Evolutionary conservation across 129 eudicot genomes (phyloP).

Genomic region (Logfia minima): DNA sequence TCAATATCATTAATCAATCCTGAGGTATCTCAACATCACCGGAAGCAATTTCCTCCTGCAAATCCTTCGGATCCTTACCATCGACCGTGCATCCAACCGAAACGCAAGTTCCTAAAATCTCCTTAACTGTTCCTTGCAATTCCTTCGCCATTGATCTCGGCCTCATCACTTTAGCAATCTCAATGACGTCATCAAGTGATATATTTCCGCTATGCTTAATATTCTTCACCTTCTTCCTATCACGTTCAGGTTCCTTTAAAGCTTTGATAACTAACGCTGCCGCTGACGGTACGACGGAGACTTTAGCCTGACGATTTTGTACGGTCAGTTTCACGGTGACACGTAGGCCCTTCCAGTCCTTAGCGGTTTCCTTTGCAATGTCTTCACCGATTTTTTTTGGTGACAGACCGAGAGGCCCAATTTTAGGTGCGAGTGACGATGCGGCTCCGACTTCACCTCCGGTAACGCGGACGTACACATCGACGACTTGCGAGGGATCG

Average conservation of each 20-base stretch:
- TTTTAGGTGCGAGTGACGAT: conserved; percentile 44
- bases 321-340: conserved; percentile 47
- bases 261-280: conserved; percentile 46
- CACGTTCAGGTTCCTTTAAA: conserved; percentile 44
- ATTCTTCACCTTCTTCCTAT: conserved; percentile 46
- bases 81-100: conserved; percentile 46
- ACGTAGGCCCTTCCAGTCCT: conserved; percentile 45
- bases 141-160: conserved; percentile 47
- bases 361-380: conserved; percentile 48
- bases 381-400: conserved; percentile 53
- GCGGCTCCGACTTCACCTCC: conserved; percentile 56
- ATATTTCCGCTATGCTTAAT: conserved; percentile 41
- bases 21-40: conserved; percentile 43
- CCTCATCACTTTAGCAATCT: conserved; percentile 42
- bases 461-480: conserved; percentile 48
- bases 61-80: conserved; percentile 44
- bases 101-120: conserved; percentile 48
- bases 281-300: conserved; percentile 47
- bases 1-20: conserved; percentile 12
- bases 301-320: conserved; percentile 50
- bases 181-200: conserved; percentile 39
- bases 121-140: conserved; percentile 47
- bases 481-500: conserved; percentile 46
- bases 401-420: conserved; percentile 45
- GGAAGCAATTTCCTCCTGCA: conserved; percentile 45